These are phyloP conservation scores for Boletales sp. DNA, from an alignment of 768 basidiomycete species.

Conservation along the genomic window DNA sequence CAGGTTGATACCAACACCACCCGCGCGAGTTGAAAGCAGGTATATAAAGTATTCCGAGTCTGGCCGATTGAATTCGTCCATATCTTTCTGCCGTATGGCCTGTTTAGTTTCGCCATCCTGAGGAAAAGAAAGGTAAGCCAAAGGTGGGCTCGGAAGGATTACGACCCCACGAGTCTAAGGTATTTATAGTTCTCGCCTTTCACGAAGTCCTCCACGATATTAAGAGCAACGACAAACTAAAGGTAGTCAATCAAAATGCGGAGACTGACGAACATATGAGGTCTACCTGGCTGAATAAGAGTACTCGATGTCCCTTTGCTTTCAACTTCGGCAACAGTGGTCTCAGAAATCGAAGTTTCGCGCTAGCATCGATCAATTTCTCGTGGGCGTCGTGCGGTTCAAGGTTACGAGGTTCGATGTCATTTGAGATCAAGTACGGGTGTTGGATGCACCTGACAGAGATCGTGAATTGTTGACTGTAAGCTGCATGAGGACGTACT, in stretches of 20 bases:
- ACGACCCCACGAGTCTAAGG: conserved; percentile 61
- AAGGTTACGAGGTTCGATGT: conserved; percentile 72
- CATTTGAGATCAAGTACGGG: conserved; percentile 79
- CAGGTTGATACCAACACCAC: conserved; percentile 91
- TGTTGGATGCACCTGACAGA: conserved; percentile 77
- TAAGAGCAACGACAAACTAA: conserved; percentile 84
- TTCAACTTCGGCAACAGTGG: conserved; percentile 78
- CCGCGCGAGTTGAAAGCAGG: conserved; percentile 87
- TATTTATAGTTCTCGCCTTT: conserved; percentile 76
- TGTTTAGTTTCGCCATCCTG: conserved; percentile 91
- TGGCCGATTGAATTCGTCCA: conserved; percentile 92
- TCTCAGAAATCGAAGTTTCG: conserved; percentile 81
- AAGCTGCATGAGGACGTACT: conserved; percentile 44
- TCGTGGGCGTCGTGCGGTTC: conserved; percentile 61
- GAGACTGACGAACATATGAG: background rate
- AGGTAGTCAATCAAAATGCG: background rate
- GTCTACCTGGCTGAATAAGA: conserved; percentile 87
- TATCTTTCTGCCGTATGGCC: conserved; percentile 82
- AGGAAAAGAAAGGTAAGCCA: conserved; percentile 1
- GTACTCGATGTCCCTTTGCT: conserved; percentile 80
- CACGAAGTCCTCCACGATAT: conserved; percentile 88
- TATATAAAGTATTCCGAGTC: conserved; percentile 89
- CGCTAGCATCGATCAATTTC: conserved; percentile 77
- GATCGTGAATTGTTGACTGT: conserved; percentile 1
- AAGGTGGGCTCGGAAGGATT: conserved; percentile 3